These are phyloP conservation scores for Inonotus hispidus DNA, from an alignment of 1,284 basidiomycete species.

Conservation along the genomic window DNA sequence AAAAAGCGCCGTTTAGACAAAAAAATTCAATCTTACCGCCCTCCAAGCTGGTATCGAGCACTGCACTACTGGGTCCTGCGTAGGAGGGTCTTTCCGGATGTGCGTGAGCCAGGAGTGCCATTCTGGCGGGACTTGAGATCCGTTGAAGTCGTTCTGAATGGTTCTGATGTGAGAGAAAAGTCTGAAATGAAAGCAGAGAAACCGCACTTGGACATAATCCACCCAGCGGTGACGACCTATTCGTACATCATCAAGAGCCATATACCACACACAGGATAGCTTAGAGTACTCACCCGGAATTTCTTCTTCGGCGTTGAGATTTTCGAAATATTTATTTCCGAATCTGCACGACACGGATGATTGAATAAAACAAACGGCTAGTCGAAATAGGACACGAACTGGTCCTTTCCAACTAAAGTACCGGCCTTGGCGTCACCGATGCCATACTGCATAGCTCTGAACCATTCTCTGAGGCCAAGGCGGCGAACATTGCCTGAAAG, in stretches of 20 bases:
- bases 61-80: slow-evolving; percentile 68
- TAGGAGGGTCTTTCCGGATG: slow-evolving; percentile 78
- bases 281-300: slow-evolving; percentile 55
- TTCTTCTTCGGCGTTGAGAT: slow-evolving; percentile 79
- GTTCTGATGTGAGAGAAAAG: not conserved
- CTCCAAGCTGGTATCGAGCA: slow-evolving; percentile 74
- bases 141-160: slow-evolving; percentile 75
- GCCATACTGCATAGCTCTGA: slow-evolving; percentile 73
- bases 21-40: slow-evolving; percentile 50
- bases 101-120: slow-evolving; percentile 96
- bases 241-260: not conserved
- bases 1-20: not conserved
- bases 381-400: slow-evolving; percentile 46
- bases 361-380: not conserved
- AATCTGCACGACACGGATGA: slow-evolving; percentile 45
- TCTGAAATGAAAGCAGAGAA: not conserved
- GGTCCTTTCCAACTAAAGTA: slow-evolving; percentile 72
- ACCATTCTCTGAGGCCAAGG: slow-evolving; percentile 78
- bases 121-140: slow-evolving; percentile 85
- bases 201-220: slow-evolving; percentile 74
- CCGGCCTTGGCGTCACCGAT: slow-evolving; percentile 91
- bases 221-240: slow-evolving; percentile 91
- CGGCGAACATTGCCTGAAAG: slow-evolving; percentile 41
- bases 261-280: not conserved
- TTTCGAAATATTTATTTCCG: slow-evolving; percentile 90